Base-by-base conservation (phyloP, 352 stramenopile genomes). In the Globisporangium camurandrum region DNA sequence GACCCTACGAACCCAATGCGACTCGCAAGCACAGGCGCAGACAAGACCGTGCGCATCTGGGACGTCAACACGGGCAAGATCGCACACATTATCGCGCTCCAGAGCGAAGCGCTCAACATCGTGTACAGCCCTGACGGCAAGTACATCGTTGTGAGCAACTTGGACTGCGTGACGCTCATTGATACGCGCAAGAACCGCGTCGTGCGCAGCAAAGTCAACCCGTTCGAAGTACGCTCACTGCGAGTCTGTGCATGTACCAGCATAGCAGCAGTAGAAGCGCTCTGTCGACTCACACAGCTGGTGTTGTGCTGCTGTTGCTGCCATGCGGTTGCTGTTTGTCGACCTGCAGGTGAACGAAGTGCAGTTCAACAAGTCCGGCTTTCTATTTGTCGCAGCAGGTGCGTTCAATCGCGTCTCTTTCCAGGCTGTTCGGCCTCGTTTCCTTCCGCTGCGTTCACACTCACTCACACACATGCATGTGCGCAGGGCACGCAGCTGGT, bases 1-100 rank as follows among this genome's bases (percentile, higher is more conserved):
- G 78, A 91, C 39, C 82, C 82, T 19, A 87, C 75, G 46, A 62
- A 59, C 40, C 66, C 74, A 19, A 55, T 76, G 6, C 73, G 72
- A 4, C 50, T 93, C 19, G 79, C 79, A 27, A 91, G 73, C 59
- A 85, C 82, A 1, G 71, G 72, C 19, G 61, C 66, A 24, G 82
- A 93, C 69, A 90, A 90, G 67, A 89, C 77, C 1, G 80, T 93
- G 51, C 82, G 82, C 55, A 71, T 91, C 36, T 93, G 82, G 82
- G 77, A 93, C 62, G 54, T 67, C 58, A 93, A 90, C 66, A 82
- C 63, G 23, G 69, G 77, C 56, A 84, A 84, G 53, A 86, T 89
- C 51, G 58, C 72, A 54, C 71, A 88, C 56, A 89, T 70, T 50
- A 78, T 91, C 34, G 85, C 79, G 46, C 61, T 91, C 12, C 74